Conservation (phyloP, 352 stramenopile species). For the Chrysophaeum taylorii region DNA sequence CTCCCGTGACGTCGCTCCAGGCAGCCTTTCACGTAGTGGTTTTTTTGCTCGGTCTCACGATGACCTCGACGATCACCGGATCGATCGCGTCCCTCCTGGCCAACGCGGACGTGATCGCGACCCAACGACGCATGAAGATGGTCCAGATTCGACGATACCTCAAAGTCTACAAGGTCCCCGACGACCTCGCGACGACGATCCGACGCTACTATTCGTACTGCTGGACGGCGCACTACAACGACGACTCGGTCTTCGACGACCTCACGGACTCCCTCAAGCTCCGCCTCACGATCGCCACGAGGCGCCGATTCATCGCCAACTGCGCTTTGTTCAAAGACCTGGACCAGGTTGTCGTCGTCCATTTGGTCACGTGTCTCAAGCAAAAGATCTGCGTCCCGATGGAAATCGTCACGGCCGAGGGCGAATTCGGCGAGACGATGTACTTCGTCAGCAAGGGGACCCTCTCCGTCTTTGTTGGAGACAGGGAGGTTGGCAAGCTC, state of each 20-base stretch:
- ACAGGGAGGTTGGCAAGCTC: not conserved
- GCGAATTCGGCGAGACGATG: not conserved
- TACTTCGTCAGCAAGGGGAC: not conserved
- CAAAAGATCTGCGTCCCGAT: not conserved
- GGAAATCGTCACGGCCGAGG: not conserved
- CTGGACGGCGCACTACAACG: not conserved
- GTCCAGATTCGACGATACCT: not conserved
- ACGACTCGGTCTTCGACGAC: not conserved
- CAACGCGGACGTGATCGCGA: not conserved
- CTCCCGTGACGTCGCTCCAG: not conserved
- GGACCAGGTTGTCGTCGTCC: not conserved
- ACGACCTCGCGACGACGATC: not conserved
- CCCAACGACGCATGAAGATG: not conserved
- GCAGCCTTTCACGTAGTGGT: not conserved
- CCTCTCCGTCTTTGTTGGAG: not conserved
- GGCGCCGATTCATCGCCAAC: not conserved
- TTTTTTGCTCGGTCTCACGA: not conserved
- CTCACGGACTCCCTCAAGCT: not conserved
- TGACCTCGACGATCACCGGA: not conserved
- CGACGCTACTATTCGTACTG: not conserved
- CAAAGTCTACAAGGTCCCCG: not conserved
- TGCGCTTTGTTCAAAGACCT: not conserved
- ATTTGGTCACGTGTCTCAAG: not conserved
- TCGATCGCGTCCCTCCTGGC: constrained; percentile 1
- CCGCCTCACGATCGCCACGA: not conserved